Percentiles rank a stretch among this genome's conserved stretches.
Conservation (phyloP, 2,329 filamentous ascomycete genomes). For the Cercospora berteroae region DNA sequence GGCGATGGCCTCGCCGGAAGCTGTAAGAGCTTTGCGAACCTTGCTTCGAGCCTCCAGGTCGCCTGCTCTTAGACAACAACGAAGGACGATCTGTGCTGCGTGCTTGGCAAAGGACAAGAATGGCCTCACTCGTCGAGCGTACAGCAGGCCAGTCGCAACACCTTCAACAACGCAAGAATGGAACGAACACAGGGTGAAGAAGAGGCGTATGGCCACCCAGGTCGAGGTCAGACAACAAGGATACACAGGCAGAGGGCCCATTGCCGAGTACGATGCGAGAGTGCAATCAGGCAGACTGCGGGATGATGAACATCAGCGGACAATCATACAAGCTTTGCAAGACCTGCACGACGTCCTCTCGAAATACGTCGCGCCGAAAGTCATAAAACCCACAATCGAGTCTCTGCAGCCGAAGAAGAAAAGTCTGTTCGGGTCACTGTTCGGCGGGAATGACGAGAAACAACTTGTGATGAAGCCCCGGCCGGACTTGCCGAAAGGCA, state of each 20-base stretch:
- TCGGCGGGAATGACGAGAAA: slow-evolving; percentile 48
- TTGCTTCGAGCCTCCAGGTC: slow-evolving; percentile 20
- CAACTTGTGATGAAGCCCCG: slow-evolving; percentile 55
- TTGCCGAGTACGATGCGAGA: slow-evolving; percentile 83
- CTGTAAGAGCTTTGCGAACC: slow-evolving; percentile 27
- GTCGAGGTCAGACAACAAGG: slow-evolving; percentile 30
- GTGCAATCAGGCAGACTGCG: slow-evolving; percentile 71
- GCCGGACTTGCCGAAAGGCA: slow-evolving; percentile 73
- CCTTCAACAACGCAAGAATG: background rate
- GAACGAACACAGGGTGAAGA: background rate
- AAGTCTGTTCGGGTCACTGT: slow-evolving; percentile 60
- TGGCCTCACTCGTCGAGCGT: background rate
- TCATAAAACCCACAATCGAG: slow-evolving; percentile 75
- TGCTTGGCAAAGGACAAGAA: slow-evolving; percentile 23
- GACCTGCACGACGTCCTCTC: slow-evolving; percentile 80
- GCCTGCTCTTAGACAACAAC: slow-evolving; percentile 21
- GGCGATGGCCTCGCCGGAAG: slow-evolving; percentile 29
- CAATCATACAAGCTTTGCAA: slow-evolving; percentile 85
- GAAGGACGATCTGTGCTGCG: slow-evolving; percentile 27
- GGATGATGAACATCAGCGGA: slow-evolving; percentile 88
- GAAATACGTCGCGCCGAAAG: slow-evolving; percentile 68
- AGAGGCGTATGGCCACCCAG: slow-evolving; percentile 33
- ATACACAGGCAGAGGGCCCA: slow-evolving; percentile 58
- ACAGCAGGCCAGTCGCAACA: background rate
- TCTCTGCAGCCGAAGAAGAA: slow-evolving; percentile 56